A percentile compares a stretch with the other conserved stretches of the same genome.
Evolutionary conservation across 1,284 basidiomycete species (phyloP).

Genomic region (Somion occarium): DNA sequence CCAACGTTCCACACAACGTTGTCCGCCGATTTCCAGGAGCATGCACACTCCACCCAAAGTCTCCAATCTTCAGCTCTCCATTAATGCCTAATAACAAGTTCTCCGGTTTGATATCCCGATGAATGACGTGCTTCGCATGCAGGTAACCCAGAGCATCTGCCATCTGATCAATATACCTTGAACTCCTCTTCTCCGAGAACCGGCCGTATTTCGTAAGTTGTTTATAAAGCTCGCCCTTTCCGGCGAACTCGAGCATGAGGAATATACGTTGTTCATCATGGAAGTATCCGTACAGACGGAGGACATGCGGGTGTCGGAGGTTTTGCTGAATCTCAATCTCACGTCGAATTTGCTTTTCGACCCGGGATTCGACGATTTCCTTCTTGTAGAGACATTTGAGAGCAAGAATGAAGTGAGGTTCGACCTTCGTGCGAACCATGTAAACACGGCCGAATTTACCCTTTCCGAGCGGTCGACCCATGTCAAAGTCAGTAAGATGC

Average conservation of each 20-base stretch:
- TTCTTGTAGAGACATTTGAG: constrained; percentile 98
- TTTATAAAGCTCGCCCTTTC: constrained; percentile 94
- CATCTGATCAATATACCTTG: constrained; percentile 97
- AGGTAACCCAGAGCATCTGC: constrained; percentile 93
- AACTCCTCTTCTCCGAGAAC: constrained; percentile 85
- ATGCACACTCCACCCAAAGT: constrained; percentile 99
- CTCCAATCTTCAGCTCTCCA: constrained; percentile 97
- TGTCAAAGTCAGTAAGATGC: constrained; percentile 86
- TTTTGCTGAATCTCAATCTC: constrained; percentile 99
- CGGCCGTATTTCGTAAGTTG: constrained; percentile 82
- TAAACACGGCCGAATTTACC: constrained; percentile 99
- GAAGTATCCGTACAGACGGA: constrained; percentile 95
- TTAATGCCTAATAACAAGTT: constrained; percentile 93
- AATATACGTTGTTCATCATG: constrained; percentile 98
- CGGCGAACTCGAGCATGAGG: constrained; percentile 95
- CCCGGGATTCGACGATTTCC: constrained; percentile 84
- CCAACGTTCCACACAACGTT: constrained; percentile 93
- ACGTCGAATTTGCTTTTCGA: constrained; percentile 91
- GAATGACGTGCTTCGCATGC: constrained; percentile 96
- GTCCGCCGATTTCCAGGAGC: constrained; percentile 87
- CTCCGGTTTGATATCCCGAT: constrained; percentile 99
- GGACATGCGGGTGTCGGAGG: constrained; percentile 91
- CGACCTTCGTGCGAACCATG: constrained; percentile 90
- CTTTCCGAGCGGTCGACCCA: constrained; percentile 94
- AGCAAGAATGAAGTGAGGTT: constrained; percentile 91